Evolutionary conservation across 2,329 filamentous ascomycete genomes (phyloP).

Genomic region (Penicillium paneum): DNA sequence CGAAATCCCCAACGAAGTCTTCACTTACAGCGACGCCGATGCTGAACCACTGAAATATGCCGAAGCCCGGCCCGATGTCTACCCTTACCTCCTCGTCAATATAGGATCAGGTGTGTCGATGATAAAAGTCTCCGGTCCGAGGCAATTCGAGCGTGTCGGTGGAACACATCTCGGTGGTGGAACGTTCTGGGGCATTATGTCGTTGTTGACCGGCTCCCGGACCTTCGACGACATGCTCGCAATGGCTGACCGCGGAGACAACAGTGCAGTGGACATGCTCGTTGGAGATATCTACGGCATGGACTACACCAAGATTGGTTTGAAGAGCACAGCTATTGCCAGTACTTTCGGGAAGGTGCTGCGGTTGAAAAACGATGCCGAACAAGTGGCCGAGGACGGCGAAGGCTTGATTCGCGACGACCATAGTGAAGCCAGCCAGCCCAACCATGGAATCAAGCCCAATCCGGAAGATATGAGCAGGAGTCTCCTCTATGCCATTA

Average conservation of each 20-base stretch:
- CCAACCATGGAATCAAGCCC: slow-evolving; percentile 53
- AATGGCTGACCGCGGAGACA: slow-evolving; percentile 87
- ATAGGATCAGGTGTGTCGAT: slow-evolving; percentile 97
- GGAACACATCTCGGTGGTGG: slow-evolving; percentile 93
- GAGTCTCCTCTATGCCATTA: slow-evolving; percentile 87
- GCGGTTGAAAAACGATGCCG: slow-evolving; percentile 81
- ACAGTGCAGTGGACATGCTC: slow-evolving; percentile 89
- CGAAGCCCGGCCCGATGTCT: slow-evolving; percentile 73
- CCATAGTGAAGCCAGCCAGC: slow-evolving; percentile 39
- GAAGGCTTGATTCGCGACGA: slow-evolving; percentile 54
- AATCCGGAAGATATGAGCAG: slow-evolving; percentile 80
- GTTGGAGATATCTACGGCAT: slow-evolving; percentile 97
- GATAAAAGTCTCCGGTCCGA: slow-evolving; percentile 90
- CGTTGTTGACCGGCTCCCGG: slow-evolving; percentile 83
- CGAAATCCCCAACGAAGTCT: slow-evolving; percentile 94
- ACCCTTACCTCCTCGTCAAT: slow-evolving; percentile 96
- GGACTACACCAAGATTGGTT: slow-evolving; percentile 91
- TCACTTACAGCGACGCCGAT: slow-evolving; percentile 87
- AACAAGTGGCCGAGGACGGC: slow-evolving; percentile 71
- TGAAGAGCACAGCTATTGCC: slow-evolving; percentile 93
- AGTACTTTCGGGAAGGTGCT: slow-evolving; percentile 97
- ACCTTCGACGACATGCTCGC: slow-evolving; percentile 98
- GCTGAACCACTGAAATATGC: slow-evolving; percentile 86
- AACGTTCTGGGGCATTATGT: slow-evolving; percentile 94
- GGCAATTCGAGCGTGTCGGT: slow-evolving; percentile 83